These are phyloP conservation scores for Lignosus rhinocerotis DNA, from an alignment of 1,284 basidiomycete genomes.

Conservation along the genomic window DNA sequence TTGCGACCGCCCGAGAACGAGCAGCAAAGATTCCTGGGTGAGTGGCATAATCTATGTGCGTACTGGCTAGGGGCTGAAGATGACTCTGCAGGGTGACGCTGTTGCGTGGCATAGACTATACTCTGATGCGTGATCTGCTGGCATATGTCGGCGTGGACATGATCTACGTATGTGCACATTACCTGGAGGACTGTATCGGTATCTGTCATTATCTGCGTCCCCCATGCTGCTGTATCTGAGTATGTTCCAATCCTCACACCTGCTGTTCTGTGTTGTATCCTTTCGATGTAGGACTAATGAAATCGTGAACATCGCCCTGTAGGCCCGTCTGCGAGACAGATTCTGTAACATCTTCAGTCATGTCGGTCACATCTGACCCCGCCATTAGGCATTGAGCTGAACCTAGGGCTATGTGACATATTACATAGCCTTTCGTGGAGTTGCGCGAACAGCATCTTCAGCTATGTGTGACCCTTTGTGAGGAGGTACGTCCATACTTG, in stretches of 20 bases:
- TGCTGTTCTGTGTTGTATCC: neutral
- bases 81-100: neutral
- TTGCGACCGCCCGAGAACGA: conserved; percentile 20
- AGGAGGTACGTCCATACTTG: too few species aligned
- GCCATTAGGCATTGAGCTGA: too few species aligned
- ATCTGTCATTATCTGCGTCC: neutral
- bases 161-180: neutral
- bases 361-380: too few species aligned
- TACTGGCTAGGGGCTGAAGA: neutral
- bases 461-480: too few species aligned
- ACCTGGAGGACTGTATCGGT: neutral
- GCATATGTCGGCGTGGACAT: neutral
- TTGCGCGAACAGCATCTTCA: too few species aligned
- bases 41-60: neutral
- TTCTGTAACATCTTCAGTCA: too few species aligned
- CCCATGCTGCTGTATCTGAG: neutral
- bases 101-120: neutral
- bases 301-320: neutral
- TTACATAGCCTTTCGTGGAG: too few species aligned
- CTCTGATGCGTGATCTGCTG: neutral
- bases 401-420: too few species aligned
- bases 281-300: neutral
- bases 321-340: too few species aligned
- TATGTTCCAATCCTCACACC: neutral
- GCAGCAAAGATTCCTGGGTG: conserved; percentile 3